Evolutionary conservation across 2,329 filamentous ascomycete genomes (phyloP).

Genomic region (Aspergillus sp.): DNA sequence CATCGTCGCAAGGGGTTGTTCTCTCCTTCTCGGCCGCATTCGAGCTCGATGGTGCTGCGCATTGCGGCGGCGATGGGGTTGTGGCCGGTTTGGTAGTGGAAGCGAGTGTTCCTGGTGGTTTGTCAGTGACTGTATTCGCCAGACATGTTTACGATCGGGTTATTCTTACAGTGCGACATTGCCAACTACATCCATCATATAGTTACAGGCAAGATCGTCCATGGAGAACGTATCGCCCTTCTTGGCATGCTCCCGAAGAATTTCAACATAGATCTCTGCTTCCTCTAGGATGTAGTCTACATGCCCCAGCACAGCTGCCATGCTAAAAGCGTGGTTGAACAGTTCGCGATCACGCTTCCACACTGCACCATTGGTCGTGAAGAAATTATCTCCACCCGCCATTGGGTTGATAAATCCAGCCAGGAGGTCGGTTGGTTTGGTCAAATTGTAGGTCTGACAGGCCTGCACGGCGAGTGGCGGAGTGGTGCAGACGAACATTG

Average conservation of each 20-base stretch:
- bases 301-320: not conserved
- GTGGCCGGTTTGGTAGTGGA: not conserved
- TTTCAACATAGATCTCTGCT: not conserved
- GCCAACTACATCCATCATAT: not conserved
- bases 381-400: not conserved
- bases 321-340: not conserved
- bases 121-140: not conserved
- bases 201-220: not conserved
- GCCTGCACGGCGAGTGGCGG: not conserved
- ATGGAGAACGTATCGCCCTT: not conserved
- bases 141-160: too few species aligned
- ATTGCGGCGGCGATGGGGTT: conserved; percentile 8
- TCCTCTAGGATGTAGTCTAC: not conserved
- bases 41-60: conserved; percentile 3
- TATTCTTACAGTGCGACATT: not conserved
- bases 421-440: not conserved
- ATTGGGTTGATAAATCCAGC: not conserved
- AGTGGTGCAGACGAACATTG: not conserved
- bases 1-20: not conserved
- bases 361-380: not conserved
- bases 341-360: not conserved
- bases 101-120: not conserved
- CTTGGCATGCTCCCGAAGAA: not conserved
- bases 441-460: not conserved
- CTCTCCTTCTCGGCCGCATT: not conserved